phyloP scores from a whole-genome alignment of 1,284 basidiomycete species.

The Pseudozyma sp. region DNA sequence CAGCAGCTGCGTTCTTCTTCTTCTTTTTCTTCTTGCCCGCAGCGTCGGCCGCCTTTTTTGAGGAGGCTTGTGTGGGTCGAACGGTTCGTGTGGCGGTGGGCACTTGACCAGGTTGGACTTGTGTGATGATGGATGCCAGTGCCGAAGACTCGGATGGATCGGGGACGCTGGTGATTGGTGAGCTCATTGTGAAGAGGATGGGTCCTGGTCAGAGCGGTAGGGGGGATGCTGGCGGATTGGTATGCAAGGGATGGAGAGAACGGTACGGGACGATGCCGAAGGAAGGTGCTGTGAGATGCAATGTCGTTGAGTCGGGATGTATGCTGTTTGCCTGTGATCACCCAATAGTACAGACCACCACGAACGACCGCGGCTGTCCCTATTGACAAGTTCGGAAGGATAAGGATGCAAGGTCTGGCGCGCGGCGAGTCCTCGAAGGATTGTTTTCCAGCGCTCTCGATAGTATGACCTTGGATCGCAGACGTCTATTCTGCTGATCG shows the following conservation, averaged over 20 bases:
- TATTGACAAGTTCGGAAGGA: no score
- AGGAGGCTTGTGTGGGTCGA: constrained; percentile 23
- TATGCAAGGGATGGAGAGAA: background rate
- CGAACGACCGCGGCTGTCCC: no score
- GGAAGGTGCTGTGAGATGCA: no score
- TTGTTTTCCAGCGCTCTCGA: no score
- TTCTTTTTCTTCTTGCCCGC: constrained; percentile 44
- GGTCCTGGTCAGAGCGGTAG: background rate
- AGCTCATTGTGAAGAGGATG: constrained; percentile 19
- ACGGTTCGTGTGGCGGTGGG: constrained; percentile 23
- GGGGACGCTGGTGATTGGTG: constrained; percentile 56
- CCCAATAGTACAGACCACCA: no score
- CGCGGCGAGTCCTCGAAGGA: no score
- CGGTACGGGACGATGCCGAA: no score
- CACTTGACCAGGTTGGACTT: constrained; percentile 52
- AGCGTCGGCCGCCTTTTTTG: constrained; percentile 24
- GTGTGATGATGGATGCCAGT: constrained; percentile 58
- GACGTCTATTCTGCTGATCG: no score
- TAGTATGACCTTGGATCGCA: no score
- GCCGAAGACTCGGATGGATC: constrained; percentile 48
- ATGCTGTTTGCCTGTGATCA: no score
- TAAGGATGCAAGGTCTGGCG: no score
- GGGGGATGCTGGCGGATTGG: background rate
- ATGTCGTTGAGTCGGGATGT: no score
- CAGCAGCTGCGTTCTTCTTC: constrained; percentile 22